Conservation (phyloP, 257 asterid genomes). For the Fraxinus quadrangulata region DNA sequence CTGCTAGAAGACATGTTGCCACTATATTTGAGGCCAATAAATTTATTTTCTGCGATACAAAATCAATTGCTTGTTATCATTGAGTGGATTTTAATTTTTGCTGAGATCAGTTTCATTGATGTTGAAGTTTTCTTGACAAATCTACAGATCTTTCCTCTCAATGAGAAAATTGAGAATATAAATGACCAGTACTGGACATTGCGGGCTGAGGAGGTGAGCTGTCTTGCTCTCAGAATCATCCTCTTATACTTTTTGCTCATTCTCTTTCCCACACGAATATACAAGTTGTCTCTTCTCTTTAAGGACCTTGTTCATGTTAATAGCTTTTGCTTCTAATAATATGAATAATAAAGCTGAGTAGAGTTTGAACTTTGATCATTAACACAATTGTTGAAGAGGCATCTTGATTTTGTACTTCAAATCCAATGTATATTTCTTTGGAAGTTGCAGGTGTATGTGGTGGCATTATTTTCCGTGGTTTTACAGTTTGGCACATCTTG, state of each 20-base stretch:
- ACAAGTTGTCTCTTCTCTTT: neutral
- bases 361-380: constrained; percentile 7
- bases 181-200: constrained; percentile 95
- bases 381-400: constrained; percentile 18
- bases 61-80: neutral
- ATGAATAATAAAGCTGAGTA: constrained; percentile 8
- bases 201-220: constrained; percentile 90
- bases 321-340: constrained; percentile 1
- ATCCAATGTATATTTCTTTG: neutral
- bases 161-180: constrained; percentile 88
- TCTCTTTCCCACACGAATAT: constrained; percentile 3
- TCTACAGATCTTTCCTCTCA: constrained; percentile 78
- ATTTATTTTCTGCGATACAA: neutral
- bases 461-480: neutral
- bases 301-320: constrained; percentile 3
- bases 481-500: neutral
- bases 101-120: neutral
- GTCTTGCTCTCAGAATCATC: constrained; percentile 1
- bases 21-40: neutral
- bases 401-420: neutral
- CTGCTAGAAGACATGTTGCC: neutral
- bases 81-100: neutral
- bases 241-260: constrained; percentile 15
- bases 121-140: constrained; percentile 18
- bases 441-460: neutral